Evolutionary conservation across 73 alveolate genomes (phyloP), one percentile per base, ranked within the genome.

Genomic region (Paramecium biaurelia): DNA sequence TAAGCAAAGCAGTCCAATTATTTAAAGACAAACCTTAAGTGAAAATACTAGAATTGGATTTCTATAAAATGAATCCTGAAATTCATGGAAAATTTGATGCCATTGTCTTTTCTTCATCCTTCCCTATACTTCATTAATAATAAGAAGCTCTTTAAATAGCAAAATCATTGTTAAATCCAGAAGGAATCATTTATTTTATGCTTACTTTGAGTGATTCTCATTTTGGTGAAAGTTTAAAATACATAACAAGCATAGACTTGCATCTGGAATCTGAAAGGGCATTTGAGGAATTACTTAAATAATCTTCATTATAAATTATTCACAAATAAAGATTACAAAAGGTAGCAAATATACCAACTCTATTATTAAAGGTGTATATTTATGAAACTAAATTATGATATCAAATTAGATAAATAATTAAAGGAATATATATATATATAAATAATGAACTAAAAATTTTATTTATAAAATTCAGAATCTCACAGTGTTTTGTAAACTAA

Each of bases 301-400:
- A 38, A 79, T 32, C 76, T 30, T 32, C 43, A 20, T 28, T 79
- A 24, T 20, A 79, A 18, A 79, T 42, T 9, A 21, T 79, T 24
- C 42, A 79, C 23, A 79, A 79, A 41, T 23, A 41, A 20, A 43
- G 90, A 79, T 23, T 79, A 43, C 45, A 41, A 24, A 79, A 79
- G 45, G 70, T 79, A 43, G 90, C 76, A 23, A 79, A 79, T 24
- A 21, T 79, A 26, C 76, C 70, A 23, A 41, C 90, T 24, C 70
- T 30, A 1, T 43, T 79, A 45, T 45, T 79, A 23, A 41, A 47
- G 47, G 70, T 79, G 70, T 79, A 30, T 34, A 79, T 79, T 26
- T 79, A 79, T 79, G 90, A 79, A 47, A 79, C 90, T 79, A 23
- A 38, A 79, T 18, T 79, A 41, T 72, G 58, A 72, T 34, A 72